Percentiles rank a stretch among this genome's conserved stretches.
Conservation (phyloP, 768 basidiomycete species). For the Tulasnella sp. region DNA sequence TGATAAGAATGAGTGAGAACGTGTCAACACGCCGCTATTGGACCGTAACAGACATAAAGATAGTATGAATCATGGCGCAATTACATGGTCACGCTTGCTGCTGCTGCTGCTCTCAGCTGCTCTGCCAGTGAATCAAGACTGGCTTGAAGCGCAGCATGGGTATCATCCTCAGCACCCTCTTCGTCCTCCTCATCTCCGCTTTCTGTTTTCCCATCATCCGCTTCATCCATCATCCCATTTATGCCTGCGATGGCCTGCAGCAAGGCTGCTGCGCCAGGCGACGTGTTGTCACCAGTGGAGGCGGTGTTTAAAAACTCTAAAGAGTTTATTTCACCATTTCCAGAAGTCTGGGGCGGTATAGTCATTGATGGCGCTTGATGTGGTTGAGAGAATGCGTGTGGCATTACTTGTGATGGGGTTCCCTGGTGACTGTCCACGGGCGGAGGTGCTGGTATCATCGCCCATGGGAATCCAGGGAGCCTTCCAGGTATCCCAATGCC, state of each 20-base stretch:
- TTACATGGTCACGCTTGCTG: no score
- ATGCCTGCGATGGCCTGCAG: conserved; percentile 13
- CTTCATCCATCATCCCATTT: conserved; percentile 10
- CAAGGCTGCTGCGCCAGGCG: background rate
- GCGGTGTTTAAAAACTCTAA: background rate
- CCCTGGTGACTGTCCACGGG: background rate
- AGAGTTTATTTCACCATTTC: background rate
- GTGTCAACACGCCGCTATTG: no score
- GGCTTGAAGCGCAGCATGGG: background rate
- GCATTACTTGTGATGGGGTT: conserved; percentile 1
- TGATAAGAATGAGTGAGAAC: no score
- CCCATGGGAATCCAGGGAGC: no score
- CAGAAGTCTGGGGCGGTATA: background rate
- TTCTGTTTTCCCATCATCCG: background rate
- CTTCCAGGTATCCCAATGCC: background rate
- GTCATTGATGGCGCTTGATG: background rate
- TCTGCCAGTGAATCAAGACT: background rate
- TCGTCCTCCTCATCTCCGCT: conserved; percentile 1
- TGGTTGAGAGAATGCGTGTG: background rate
- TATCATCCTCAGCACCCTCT: background rate
- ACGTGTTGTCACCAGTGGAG: background rate
- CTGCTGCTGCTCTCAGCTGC: background rate
- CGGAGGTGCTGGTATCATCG: no score
- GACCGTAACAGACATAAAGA: no score
- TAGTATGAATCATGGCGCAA: no score